These are phyloP conservation scores for Tympanopsis confertula DNA, from an alignment of 2,329 filamentous ascomycete genomes.

Conservation along the genomic window DNA sequence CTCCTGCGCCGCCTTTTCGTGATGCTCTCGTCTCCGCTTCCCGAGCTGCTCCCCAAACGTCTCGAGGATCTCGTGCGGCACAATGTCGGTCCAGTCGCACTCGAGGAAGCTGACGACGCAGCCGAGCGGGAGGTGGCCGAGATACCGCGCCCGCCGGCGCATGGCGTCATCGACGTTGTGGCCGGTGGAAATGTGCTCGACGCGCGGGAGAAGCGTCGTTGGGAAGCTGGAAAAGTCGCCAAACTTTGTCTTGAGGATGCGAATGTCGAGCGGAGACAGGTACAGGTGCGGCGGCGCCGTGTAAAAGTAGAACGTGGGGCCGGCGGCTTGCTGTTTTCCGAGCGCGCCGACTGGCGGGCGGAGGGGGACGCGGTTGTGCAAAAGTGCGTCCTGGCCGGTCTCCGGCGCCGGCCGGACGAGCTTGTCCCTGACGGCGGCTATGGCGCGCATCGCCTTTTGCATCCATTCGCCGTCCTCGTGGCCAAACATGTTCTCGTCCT, in stretches of 20 bases:
- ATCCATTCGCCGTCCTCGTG: slow-evolving; percentile 88
- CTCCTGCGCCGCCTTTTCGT: slow-evolving; percentile 74
- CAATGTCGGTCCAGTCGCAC: slow-evolving; percentile 89
- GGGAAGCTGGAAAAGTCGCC: slow-evolving; percentile 74
- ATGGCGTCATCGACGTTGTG: slow-evolving; percentile 79
- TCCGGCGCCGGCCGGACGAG: slow-evolving; percentile 29
- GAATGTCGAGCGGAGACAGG: slow-evolving; percentile 79
- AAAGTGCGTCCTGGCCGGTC: slow-evolving; percentile 2
- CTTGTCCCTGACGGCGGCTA: slow-evolving; percentile 68
- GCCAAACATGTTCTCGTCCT: slow-evolving; percentile 84
- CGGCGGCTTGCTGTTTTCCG: neutral
- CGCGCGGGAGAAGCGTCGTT: slow-evolving; percentile 71
- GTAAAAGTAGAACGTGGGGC: slow-evolving; percentile 69
- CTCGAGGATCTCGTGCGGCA: slow-evolving; percentile 62
- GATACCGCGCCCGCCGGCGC: slow-evolving; percentile 74
- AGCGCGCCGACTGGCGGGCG: slow-evolving; percentile 5
- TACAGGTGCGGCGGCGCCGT: slow-evolving; percentile 80
- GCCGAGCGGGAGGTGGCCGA: slow-evolving; percentile 77
- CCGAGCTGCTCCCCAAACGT: slow-evolving; percentile 69
- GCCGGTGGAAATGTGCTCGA: slow-evolving; percentile 80
- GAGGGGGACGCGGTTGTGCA: slow-evolving; percentile 13
- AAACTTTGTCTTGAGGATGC: slow-evolving; percentile 82
- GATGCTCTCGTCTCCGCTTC: slow-evolving; percentile 62
- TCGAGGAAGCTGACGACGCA: slow-evolving; percentile 85
- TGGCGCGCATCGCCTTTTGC: slow-evolving; percentile 65